Evolutionary conservation across 176 grass and related monocot species (phyloP).

Genomic region (Carex cristatella): DNA sequence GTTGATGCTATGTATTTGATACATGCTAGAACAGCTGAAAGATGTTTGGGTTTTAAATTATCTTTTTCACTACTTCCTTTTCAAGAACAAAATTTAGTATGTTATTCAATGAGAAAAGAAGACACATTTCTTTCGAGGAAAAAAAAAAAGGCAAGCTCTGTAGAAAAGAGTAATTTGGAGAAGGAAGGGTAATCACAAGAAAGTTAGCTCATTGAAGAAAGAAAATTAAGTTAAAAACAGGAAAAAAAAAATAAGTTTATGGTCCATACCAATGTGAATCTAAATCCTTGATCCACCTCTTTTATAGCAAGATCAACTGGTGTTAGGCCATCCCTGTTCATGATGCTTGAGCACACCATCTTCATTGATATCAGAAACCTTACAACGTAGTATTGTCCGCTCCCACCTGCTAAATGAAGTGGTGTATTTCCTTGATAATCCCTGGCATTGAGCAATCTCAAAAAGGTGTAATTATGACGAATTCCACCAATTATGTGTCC

Average conservation of each 20-base stretch:
- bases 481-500: conserved; percentile 43
- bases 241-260: neutral
- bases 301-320: conserved; percentile 58
- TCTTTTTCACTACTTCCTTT: no score
- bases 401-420: conserved; percentile 54
- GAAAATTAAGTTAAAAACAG: no score
- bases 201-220: no score
- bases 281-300: conserved; percentile 34
- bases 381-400: conserved; percentile 39
- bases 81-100: no score
- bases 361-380: conserved; percentile 45
- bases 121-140: no score
- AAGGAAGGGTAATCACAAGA: no score
- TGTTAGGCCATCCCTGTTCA: conserved; percentile 56
- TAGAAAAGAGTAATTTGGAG: no score
- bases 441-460: conserved; percentile 54
- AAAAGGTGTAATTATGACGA: conserved; percentile 28
- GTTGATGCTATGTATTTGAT: no score
- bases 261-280: conserved; percentile 45
- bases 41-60: no score
- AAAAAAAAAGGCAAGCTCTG: no score
- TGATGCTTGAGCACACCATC: conserved; percentile 35
- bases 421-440: conserved; percentile 69
- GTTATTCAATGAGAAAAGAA: no score
- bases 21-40: no score